These are phyloP conservation scores for Aspergillus japonicus DNA, from an alignment of 2,329 filamentous ascomycete genomes.

Conservation along the genomic window DNA sequence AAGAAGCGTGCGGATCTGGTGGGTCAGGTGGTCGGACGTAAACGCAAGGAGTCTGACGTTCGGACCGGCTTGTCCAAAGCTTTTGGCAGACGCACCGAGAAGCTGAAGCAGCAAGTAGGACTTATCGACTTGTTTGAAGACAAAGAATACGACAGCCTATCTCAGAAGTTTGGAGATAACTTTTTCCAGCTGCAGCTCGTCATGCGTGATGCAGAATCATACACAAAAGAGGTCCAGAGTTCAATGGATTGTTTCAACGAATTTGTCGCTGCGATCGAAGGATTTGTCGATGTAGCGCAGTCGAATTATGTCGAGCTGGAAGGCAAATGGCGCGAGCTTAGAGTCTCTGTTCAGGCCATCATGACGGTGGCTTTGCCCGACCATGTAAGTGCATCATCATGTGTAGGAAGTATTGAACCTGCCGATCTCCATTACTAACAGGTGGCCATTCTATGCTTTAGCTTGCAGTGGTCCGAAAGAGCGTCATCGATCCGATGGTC, in stretches of 20 bases:
- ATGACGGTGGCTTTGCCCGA: constrained; percentile 79
- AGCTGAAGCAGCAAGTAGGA: constrained; percentile 70
- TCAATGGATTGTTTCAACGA: constrained; percentile 79
- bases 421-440: constrained; percentile 5
- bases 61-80: constrained; percentile 81
- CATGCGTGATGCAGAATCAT: constrained; percentile 89
- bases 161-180: constrained; percentile 87
- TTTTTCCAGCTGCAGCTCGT: constrained; percentile 91
- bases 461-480: constrained; percentile 68
- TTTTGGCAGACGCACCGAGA: constrained; percentile 85
- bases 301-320: constrained; percentile 80
- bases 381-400: constrained; percentile 58
- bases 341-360: constrained; percentile 81
- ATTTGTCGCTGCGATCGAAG: constrained; percentile 77
- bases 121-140: constrained; percentile 71
- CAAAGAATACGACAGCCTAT: constrained; percentile 72
- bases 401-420: neutral
- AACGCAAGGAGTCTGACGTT: constrained; percentile 85
- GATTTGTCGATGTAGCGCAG: constrained; percentile 68
- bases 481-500: constrained; percentile 82
- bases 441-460: constrained; percentile 23
- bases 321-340: constrained; percentile 91
- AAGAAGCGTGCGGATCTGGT: constrained; percentile 94
- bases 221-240: constrained; percentile 75
- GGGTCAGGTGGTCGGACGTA: constrained; percentile 80